Evolutionary conservation across 345 rosid genomes (phyloP).

Genomic region (Isatis tinctoria): DNA sequence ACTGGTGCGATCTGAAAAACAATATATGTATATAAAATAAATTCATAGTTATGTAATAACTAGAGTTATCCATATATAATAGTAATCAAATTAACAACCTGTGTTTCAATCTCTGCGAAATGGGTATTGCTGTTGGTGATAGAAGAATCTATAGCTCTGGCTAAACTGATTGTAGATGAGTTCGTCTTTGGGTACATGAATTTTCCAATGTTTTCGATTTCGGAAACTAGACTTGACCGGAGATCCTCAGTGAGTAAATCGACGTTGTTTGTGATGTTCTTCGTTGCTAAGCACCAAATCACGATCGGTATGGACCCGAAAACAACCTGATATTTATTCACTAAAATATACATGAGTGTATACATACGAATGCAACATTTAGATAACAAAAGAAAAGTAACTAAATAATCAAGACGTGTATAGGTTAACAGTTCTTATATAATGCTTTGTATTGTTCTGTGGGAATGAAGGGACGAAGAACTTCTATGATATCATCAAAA

Average conservation of each 20-base stretch:
- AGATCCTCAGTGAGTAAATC: slow-evolving; percentile 5
- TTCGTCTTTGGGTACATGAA: not conserved
- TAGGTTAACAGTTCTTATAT: not conserved
- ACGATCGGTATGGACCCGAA: slow-evolving; percentile 1
- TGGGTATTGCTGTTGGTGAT: not conserved
- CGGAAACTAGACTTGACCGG: slow-evolving; percentile 10
- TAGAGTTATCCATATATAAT: not conserved
- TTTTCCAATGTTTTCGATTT: slow-evolving; percentile 19
- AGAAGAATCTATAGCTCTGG: slow-evolving; percentile 13
- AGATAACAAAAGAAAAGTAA: not conserved
- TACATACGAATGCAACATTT: not conserved
- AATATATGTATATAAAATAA: not conserved
- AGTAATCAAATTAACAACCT: not conserved
- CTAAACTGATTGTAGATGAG: slow-evolving; percentile 22
- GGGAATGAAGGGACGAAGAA: not conserved
- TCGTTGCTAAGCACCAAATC: slow-evolving; percentile 18
- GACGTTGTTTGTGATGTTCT: not conserved
- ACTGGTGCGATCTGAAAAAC: slow-evolving; percentile 25
- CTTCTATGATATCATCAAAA: too few species aligned
- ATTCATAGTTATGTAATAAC: not conserved
- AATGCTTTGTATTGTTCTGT: not conserved
- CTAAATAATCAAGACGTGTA: too few species aligned
- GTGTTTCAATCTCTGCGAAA: slow-evolving; percentile 18
- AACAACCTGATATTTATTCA: not conserved
- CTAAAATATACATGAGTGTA: not conserved